Evolutionary conservation across 352 stramenopile genomes (phyloP), one percentile per base, ranked within the genome.

Genomic region (Phytophthora europaea): DNA sequence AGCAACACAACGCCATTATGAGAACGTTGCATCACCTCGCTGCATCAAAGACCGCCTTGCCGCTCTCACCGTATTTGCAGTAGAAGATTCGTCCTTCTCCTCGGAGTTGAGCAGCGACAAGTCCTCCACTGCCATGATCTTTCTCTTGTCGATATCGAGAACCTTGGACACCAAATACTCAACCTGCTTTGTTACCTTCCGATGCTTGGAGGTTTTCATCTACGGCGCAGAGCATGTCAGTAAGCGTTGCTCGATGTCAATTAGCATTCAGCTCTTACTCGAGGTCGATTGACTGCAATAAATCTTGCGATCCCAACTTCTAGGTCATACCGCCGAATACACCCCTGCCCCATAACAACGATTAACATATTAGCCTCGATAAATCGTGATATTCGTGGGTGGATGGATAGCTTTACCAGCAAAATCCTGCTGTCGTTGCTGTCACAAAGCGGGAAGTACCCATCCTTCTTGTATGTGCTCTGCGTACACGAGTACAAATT

Each of bases 381-480:
- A 31, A 31, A 31, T 8, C 28, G 28, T 31, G 4, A 55, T 28
- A 48, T 43, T 28, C 15, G 23, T 23, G 38, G 38, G 18, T 38
- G 22, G 10, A 20, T 28, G 13, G 18, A 48, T n/a, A 47, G 6
- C 3, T 28, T 40, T 60, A 94, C 87, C 58, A 94, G 80, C 28
- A 95, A 61, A 6, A 79, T 72, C 20, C 67, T 63, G 31, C 51
- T 86, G 31, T 93, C 81, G 9, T 73, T 33, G 45, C 85, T 80
- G 40, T 94, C 84, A 22, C 88, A 91, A 36, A 96, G 80, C 4
- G 87, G 85, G 56, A 96, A 94, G 48, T 94, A 94, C 22, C 94
- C 84, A 38, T 94, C 83, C 5, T 70, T 83, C 61, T 89, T 92
- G 73, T 86, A 80, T 0, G 73, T 82, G 50, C 84, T 93, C 87